Conservation (phyloP, 768 basidiomycete genomes). For the Mrakia gelida region DNA sequence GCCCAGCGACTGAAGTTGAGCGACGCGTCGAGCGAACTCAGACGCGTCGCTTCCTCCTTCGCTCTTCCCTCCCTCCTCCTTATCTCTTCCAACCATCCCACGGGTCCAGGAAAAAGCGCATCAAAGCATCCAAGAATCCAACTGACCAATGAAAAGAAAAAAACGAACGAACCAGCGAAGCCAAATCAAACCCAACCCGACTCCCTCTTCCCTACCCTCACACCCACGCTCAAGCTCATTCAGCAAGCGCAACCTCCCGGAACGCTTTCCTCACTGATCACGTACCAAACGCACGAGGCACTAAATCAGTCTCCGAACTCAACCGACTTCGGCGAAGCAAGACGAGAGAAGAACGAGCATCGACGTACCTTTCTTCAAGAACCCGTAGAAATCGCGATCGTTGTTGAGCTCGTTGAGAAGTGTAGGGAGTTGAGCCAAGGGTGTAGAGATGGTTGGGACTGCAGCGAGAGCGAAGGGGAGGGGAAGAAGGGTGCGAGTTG, state of each 20-base stretch:
- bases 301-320: background rate
- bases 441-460: slow-evolving; percentile 23
- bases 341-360: background rate
- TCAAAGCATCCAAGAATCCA: too few species aligned
- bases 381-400: slow-evolving; percentile 26
- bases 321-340: background rate
- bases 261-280: slow-evolving; percentile 14
- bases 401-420: slow-evolving; percentile 21
- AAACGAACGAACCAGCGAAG: too few species aligned
- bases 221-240: background rate
- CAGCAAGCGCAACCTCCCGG: slow-evolving; percentile 18
- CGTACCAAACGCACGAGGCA: too few species aligned
- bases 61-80: too few species aligned
- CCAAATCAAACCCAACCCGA: too few species aligned
- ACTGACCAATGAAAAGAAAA: too few species aligned
- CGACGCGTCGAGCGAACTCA: too few species aligned
- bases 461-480: background rate
- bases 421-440: slow-evolving; percentile 9
- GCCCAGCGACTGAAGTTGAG: too few species aligned
- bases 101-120: too few species aligned
- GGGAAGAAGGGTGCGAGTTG: background rate
- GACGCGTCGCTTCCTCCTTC: too few species aligned
- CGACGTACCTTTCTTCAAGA: slow-evolving; percentile 3
- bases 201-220: too few species aligned
- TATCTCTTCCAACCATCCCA: too few species aligned